Base-by-base conservation (phyloP, 1,139 yeast species). In the Pneumocystis jirovecii region DNA sequence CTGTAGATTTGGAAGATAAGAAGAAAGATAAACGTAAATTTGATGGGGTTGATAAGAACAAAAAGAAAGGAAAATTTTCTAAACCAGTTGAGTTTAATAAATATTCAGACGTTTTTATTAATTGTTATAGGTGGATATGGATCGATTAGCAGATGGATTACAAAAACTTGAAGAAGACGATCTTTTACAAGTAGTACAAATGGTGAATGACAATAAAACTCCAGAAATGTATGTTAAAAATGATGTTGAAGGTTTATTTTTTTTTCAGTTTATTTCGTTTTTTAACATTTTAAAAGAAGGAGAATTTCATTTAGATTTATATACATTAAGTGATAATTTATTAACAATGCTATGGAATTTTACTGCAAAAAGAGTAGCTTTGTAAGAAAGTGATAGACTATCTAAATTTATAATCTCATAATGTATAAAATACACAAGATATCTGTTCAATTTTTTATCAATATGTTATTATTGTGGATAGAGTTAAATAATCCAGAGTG, bases 201-300 rank as follows among this genome's bases (percentile, higher is more conserved):
- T 93, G 97, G 95, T 93, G 56, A 90, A 96, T 65, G 97, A 93
- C 76, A 93, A 93, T 77, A 85, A 89, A 76, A 90, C 97, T 21
- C 85, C 89, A 63, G 97, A 93, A 67, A 93, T 93, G 96, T 90
- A 88, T 76, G 88, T 93, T 73, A 90, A 91, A 75, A 93, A 93
- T 76, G 96, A 93, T 74, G 91, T 89, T 64, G 97, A 91, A 69
- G 71, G 71, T 69, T 42, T 37, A 65, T 59, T 35, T 42, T 6
- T 17, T 31, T 12, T 10, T 60, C 34, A 31, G 5, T 25, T 34
- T 12, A 25, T 17, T 29, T 50, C 31, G 8, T 39, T 57, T 25
- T 44, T 37, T 61, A 39, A 44, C 57, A n/a, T 2, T 59, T 29
- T 25, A 21, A 21, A 50, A 69, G 95, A 89, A 72, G 98, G 98